Base-by-base conservation (phyloP, 169 alveolate species). In the Plasmodium cynomolgi region DNA sequence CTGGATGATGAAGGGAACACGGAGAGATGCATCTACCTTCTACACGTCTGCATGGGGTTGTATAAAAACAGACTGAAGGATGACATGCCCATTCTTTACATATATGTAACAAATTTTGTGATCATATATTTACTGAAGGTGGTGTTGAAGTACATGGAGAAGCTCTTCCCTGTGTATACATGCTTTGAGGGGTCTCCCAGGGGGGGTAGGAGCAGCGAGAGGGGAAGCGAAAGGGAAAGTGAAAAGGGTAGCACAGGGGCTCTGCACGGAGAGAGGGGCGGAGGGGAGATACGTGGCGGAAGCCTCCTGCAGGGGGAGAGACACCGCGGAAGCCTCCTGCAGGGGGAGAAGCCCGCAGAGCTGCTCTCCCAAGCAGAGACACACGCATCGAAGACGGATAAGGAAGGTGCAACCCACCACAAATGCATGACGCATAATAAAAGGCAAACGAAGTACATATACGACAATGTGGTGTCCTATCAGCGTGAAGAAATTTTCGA, bases 21-120 rank as follows among this genome's bases (percentile, higher is more conserved):
- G 20, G 94, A 90, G 50, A 90, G 83, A 74, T 80, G 94, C 34
- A 80, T 90, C 9, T 90, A 90, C 58, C 26, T 90, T 41, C 23
- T 90, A 50, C 94, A 90, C 41, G 33, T 90, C 0, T 90, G 94
- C 82, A 37, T 80, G 13, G 73, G 90, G 15, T 20, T 90, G 31
- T 90, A 90, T 62, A 80, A 81, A 90, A 79, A 80, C 34, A 79
- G 73, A 39, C 33, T 90, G 39, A 90, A 90, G 50, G 73, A 17
- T 0, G 90, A 80, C 68, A 90, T 80, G 29, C 83, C 94, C 17
- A 7, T 8, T 15, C 15, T 90, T 8, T 90, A 37, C 37, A 31
- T 23, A 29, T 31, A 80, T 34, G 54, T 90, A n/a, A 68, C 90
- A 15, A 62, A 80, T 33, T 90, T 90, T 79, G 74, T 90, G 7